Evolutionary conservation across 169 alveolate species (phyloP), one percentile per base, ranked within the genome.

Genomic region (Cryptosporidium sp.): DNA sequence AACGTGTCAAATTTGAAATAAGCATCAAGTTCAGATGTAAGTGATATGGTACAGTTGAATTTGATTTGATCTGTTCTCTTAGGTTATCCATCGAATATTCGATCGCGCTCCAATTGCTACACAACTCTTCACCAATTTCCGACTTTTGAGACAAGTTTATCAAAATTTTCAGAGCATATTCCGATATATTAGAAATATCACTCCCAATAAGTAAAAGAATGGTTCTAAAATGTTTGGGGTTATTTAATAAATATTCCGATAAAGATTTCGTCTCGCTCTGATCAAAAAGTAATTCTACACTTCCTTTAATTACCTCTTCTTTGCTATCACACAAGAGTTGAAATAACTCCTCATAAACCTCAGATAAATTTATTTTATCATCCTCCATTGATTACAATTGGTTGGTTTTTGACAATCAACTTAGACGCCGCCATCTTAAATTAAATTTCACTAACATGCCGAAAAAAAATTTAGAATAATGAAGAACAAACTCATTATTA

Each of bases 1-100:
- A 58, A 31, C 86, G 86, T 9, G 86, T 74, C 26, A 74, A n/a
- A 59, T 74, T 74, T 29, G 86, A 74, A 33, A 74, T 74, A n/a
- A 74, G 61, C 86, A 74, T 74, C 65, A 74, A 58, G 41, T 74
- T 74, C 16, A 61, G 29, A 29, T 14, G 16, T 23, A 52, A 43
- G 29, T 74, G 86, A 59, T 74, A 74, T 3, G 86, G 86, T 48
- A 59, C 51, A n/a, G 73, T 23, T 8, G 86, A n/a, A 37, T 26
- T 37, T 37, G 45, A 39, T 29, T 68, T 51, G 35, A 74, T 74
- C 29, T 74, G 86, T 59, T 74, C 86, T n/a, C 70, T 74, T 61
- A 74, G 37, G 18, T 74, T 74, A 39, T 74, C 86, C 86, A 74
- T 74, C 9, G 58, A 51, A 43, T 74, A 74, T 58, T 74, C 86